These are phyloP conservation scores for Penicillium fimorum DNA, from an alignment of 495 filamentous ascomycete genomes.

Conservation along the genomic window DNA sequence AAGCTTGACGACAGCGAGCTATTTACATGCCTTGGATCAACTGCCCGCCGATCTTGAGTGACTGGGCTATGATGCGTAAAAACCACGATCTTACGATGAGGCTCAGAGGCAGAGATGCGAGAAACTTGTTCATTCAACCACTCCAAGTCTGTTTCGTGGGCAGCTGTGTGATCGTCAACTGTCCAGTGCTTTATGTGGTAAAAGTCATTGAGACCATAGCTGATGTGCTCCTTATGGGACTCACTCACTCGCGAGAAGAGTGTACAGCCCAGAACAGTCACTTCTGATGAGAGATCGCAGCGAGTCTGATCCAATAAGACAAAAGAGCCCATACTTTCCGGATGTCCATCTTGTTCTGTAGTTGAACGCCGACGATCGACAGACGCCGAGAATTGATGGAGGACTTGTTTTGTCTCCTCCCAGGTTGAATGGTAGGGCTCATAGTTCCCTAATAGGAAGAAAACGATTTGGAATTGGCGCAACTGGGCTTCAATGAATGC, in stretches of 20 bases:
- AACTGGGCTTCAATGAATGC: slow-evolving; percentile 48
- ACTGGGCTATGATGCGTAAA: slow-evolving; percentile 55
- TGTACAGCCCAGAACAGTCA: slow-evolving; percentile 43
- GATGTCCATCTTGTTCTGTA: not conserved
- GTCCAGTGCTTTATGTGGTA: slow-evolving; percentile 47
- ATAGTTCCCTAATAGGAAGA: slow-evolving; percentile 57
- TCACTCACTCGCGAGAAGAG: slow-evolving; percentile 26
- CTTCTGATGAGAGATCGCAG: slow-evolving; percentile 22
- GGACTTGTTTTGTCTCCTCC: slow-evolving; percentile 25
- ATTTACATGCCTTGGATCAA: slow-evolving; percentile 41
- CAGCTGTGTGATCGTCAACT: slow-evolving; percentile 41
- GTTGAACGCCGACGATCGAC: slow-evolving; percentile 10
- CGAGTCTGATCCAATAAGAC: slow-evolving; percentile 29
- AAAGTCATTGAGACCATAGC: slow-evolving; percentile 49
- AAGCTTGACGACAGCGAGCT: slow-evolving; percentile 45
- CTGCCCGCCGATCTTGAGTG: slow-evolving; percentile 28
- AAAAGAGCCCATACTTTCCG: slow-evolving; percentile 20
- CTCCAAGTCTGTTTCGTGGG: slow-evolving; percentile 40
- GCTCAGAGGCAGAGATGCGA: slow-evolving; percentile 31
- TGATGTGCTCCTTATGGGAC: slow-evolving; percentile 24
- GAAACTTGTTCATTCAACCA: slow-evolving; percentile 53
- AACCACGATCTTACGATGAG: slow-evolving; percentile 42
- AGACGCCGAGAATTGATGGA: slow-evolving; percentile 23
- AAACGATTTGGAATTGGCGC: slow-evolving; percentile 43
- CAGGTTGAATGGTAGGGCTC: slow-evolving; percentile 52